phyloP scores from a whole-genome alignment of 2,329 filamentous ascomycete species.

The Epichloe festucae region DNA sequence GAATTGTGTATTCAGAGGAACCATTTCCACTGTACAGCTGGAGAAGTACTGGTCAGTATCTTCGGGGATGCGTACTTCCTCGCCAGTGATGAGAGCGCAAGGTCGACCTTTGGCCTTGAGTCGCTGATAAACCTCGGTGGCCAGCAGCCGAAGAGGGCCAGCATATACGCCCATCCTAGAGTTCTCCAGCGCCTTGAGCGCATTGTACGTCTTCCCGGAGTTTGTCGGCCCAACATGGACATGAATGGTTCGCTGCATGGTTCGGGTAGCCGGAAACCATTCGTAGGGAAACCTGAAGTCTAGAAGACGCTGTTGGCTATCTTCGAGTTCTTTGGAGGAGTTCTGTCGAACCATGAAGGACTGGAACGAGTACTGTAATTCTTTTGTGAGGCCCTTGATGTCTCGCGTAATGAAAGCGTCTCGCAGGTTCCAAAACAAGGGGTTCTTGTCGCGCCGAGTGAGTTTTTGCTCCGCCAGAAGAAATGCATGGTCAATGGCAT shows the following conservation, averaged over 20 bases:
- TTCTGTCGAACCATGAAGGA: conserved; percentile 45
- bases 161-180: conserved; percentile 74
- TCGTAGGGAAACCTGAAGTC: conserved; percentile 82
- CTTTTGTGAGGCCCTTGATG: conserved; percentile 34
- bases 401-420: conserved; percentile 45
- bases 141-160: conserved; percentile 75
- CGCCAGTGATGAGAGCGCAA: conserved; percentile 79
- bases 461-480: conserved; percentile 26
- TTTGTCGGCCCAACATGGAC: conserved; percentile 95
- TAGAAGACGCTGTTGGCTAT: conserved; percentile 52
- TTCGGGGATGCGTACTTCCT: conserved; percentile 65
- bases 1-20: conserved; percentile 39
- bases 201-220: conserved; percentile 95
- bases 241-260: conserved; percentile 71
- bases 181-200: conserved; percentile 69
- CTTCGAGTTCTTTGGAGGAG: conserved; percentile 42
- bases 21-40: conserved; percentile 92
- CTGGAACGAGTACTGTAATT: conserved; percentile 57
- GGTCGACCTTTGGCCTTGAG: conserved; percentile 63
- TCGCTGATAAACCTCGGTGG: conserved; percentile 88
- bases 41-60: conserved; percentile 46
- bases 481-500: conserved; percentile 31
- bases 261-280: conserved; percentile 79
- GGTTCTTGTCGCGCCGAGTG: conserved; percentile 31
- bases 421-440: conserved; percentile 44